A percentile compares a stretch with the other conserved stretches of the same genome.
phyloP scores from a whole-genome alignment of 371 early-diverging fungal genomes.

The Mucor lusitanicus region DNA sequence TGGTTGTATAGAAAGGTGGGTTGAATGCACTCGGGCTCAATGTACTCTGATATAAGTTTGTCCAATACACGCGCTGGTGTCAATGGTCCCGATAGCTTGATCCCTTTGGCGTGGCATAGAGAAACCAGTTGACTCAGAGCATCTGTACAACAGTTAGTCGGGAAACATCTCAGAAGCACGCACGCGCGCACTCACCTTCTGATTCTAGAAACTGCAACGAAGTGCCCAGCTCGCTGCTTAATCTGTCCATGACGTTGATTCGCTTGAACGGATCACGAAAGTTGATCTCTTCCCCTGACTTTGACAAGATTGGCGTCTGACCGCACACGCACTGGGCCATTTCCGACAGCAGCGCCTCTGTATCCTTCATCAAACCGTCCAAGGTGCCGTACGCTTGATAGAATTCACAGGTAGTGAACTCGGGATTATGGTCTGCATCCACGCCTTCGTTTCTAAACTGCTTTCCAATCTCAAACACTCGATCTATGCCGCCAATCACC shows the following conservation, averaged over 20 bases:
- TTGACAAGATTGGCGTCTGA: constrained; percentile 71
- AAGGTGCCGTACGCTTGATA: constrained; percentile 95
- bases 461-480: constrained; percentile 97
- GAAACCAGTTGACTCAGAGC: constrained; percentile 45
- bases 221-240: constrained; percentile 58
- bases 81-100: constrained; percentile 66
- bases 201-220: constrained; percentile 58
- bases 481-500: constrained; percentile 93
- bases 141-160: constrained; percentile 16
- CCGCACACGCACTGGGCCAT: constrained; percentile 85
- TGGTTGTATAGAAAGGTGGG: constrained; percentile 96
- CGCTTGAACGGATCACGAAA: constrained; percentile 81
- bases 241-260: constrained; percentile 75
- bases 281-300: constrained; percentile 53
- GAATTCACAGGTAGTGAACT: constrained; percentile 97
- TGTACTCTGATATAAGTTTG: constrained; percentile 83
- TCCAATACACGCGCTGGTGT: constrained; percentile 89
- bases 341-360: constrained; percentile 84
- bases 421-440: constrained; percentile 98
- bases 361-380: constrained; percentile 78
- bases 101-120: constrained; percentile 53
- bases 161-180: not conserved
- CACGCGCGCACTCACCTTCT: constrained; percentile 12
- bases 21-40: constrained; percentile 90
- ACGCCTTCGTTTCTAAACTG: constrained; percentile 99